A percentile compares a stretch with the other conserved stretches of the same genome.
These are phyloP conservation scores for Dillenia turbinata DNA, from an alignment of 164 flowering plant species.

Conservation along the genomic window DNA sequence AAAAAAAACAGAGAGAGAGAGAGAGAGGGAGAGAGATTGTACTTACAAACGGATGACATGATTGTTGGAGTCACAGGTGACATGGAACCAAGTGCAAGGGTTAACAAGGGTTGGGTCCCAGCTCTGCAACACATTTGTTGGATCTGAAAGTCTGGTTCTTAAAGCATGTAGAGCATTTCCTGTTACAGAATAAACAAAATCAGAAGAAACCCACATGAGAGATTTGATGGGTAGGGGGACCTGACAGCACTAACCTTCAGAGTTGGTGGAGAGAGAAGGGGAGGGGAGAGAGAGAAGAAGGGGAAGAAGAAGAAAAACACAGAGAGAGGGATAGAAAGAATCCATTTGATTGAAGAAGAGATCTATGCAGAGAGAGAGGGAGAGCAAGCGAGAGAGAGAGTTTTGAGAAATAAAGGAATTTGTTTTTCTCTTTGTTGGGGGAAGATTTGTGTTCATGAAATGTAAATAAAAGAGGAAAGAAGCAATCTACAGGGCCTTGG, in stretches of 20 bases:
- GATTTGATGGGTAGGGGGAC: neutral
- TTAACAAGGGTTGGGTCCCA: constrained; percentile 95
- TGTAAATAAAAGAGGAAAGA: no score
- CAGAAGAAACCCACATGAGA: neutral
- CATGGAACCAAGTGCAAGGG: constrained; percentile 94
- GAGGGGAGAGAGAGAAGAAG: constrained; percentile 15
- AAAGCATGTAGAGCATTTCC: constrained; percentile 73
- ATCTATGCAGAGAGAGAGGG: neutral
- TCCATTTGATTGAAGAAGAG: constrained; percentile 13
- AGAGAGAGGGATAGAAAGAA: constrained; percentile 11
- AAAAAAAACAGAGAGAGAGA: neutral
- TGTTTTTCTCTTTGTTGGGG: no score
- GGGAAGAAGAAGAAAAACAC: constrained; percentile 24
- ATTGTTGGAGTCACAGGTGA: constrained; percentile 64
- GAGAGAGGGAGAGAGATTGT: neutral
- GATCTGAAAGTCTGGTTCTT: constrained; percentile 62
- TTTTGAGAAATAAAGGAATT: no score
- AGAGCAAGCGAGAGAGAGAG: no score
- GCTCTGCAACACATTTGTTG: constrained; percentile 71
- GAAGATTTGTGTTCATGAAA: no score
- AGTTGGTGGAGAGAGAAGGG: constrained; percentile 40
- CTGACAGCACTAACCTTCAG: constrained; percentile 45
- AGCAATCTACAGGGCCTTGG: no score
- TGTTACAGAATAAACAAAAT: constrained; percentile 16
- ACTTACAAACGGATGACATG: constrained; percentile 77